Percentiles rank a stretch among this genome's conserved stretches.
phyloP scores from a whole-genome alignment of 2,329 filamentous ascomycete species.

The Diaporthe sp. region DNA sequence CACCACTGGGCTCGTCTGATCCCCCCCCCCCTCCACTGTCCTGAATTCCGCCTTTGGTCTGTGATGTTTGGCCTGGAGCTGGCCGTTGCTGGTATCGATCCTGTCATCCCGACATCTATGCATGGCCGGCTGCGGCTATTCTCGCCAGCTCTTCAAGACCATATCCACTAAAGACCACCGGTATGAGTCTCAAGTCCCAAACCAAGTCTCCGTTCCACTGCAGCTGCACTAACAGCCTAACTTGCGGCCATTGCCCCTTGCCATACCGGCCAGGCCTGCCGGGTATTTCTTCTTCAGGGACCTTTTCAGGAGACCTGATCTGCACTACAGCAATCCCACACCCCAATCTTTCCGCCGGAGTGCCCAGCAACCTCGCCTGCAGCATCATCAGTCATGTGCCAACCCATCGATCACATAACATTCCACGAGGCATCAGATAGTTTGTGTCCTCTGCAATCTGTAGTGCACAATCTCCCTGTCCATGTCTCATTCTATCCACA shows the following conservation, averaged over 20 bases:
- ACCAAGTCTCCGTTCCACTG: background rate
- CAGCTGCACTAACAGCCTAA: background rate
- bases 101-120: no score
- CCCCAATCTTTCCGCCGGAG: background rate
- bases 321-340: background rate
- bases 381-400: background rate
- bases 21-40: background rate
- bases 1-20: background rate
- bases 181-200: no score
- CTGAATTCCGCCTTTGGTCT: background rate
- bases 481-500: background rate
- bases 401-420: background rate
- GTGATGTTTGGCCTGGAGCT: background rate
- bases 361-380: background rate
- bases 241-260: background rate
- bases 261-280: background rate
- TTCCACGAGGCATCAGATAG: no score
- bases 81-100: background rate
- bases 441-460: background rate
- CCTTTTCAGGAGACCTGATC: background rate
- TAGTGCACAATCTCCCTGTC: no score
- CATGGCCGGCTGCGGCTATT: background rate
- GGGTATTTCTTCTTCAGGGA: background rate
- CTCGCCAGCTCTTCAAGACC: background rate
- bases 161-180: background rate